These are phyloP conservation scores for Phytopythium mirpurense DNA, from an alignment of 352 stramenopile genomes.

Conservation along the genomic window DNA sequence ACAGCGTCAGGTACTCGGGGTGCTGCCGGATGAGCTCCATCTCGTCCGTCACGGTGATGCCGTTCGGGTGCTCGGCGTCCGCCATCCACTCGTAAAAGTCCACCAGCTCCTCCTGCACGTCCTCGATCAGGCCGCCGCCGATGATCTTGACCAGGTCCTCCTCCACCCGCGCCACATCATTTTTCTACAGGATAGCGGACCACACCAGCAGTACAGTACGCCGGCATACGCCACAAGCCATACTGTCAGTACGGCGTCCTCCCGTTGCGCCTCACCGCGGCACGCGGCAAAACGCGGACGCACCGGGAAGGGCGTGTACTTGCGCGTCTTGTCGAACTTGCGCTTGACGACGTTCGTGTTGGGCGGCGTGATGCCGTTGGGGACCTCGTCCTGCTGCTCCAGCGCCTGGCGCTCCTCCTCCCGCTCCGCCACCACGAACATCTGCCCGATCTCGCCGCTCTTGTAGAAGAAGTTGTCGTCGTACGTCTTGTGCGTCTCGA, in stretches of 20 bases:
- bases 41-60: slow-evolving; percentile 71
- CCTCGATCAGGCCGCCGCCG: slow-evolving; percentile 58
- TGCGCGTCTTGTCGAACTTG: slow-evolving; percentile 85
- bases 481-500: slow-evolving; percentile 89
- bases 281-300: slow-evolving; percentile 9
- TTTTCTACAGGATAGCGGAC: slow-evolving; percentile 37
- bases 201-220: no score
- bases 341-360: slow-evolving; percentile 87
- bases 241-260: no score
- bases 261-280: background rate
- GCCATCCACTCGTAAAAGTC: slow-evolving; percentile 87
- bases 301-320: slow-evolving; percentile 77
- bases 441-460: slow-evolving; percentile 84
- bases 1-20: slow-evolving; percentile 70
- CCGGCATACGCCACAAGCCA: no score
- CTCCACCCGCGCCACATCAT: slow-evolving; percentile 76
- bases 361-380: slow-evolving; percentile 70
- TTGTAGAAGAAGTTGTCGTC: slow-evolving; percentile 89
- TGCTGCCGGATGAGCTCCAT: slow-evolving; percentile 80
- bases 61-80: slow-evolving; percentile 65
- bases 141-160: slow-evolving; percentile 84
- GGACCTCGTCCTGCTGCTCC: slow-evolving; percentile 60
- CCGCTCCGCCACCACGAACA: slow-evolving; percentile 80
- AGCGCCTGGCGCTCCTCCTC: slow-evolving; percentile 62
- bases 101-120: slow-evolving; percentile 83